Base-by-base conservation (phyloP, 2,329 filamentous ascomycete genomes). In the Exophiala phaeomuriformis region DNA sequence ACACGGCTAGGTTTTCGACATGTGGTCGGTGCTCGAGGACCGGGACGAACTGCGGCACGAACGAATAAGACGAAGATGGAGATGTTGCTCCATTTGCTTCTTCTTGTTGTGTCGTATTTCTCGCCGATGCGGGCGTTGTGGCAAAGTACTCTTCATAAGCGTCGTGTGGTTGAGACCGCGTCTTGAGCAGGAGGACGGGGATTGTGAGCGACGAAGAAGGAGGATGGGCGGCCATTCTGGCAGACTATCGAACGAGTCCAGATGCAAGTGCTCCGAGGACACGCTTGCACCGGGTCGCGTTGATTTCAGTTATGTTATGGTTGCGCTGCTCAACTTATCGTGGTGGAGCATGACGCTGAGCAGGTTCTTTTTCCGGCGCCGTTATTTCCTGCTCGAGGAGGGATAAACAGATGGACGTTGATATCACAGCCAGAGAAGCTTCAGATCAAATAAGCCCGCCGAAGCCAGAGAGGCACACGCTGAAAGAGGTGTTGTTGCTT, bases 161-260 rank as follows among this genome's bases (percentile, higher is more conserved):
- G 59, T 75, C 73, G 44, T 70, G 64, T 1, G 74, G 72, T 36
- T 66, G 65, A 41, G 73, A 75, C 61, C 68, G 68, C 40, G 74
- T 75, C 63, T 77, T 76, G 39, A 76, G 72, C 54, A 76, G 69
- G 60, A 75, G 67, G 51, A 76, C 67, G 31, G 72, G 71, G 48
- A 63, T 49, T 12, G 47, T 45, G 8, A 27, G 6, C n/a, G 47
- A 33, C n/a, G 47, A 6, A 49, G 33, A 6, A 7, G 28, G 5
- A 28, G 44, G 28, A 28, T 12, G 44, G 6, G 39, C 12, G 7
- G 39, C 27, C 9, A 19, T 36, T n/a, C 7, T 45, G 42, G 28
- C 42, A 45, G 33, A 36, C n/a, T n/a, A n/a, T 7, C 7, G n/a
- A n/a, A n/a, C 33, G n/a, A n/a, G n/a, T 36, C 32, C 5, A 4